Conservation (phyloP, 176 grass and related monocot species). For the Raddia guianensis region DNA sequence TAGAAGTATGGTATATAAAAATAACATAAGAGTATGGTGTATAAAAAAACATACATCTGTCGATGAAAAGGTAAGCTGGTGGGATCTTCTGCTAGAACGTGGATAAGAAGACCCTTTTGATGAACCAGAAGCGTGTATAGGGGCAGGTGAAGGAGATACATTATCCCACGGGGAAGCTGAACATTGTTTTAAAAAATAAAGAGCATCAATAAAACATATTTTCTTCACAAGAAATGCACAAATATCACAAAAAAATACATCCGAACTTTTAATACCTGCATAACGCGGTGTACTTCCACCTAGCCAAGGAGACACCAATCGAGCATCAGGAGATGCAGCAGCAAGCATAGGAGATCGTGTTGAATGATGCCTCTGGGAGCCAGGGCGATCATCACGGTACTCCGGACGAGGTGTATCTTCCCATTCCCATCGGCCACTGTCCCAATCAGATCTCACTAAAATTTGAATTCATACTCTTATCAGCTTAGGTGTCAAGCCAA, state of each 20-base stretch:
- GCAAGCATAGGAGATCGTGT: constrained; percentile 78
- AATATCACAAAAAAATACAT: background rate
- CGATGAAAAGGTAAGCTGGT: constrained; percentile 62
- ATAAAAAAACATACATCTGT: background rate
- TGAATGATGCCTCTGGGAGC: constrained; percentile 61
- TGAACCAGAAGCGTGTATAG: constrained; percentile 80
- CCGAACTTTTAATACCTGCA: constrained; percentile 48
- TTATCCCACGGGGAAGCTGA: constrained; percentile 87
- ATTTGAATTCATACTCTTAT: constrained; percentile 31
- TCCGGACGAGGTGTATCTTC: constrained; percentile 81
- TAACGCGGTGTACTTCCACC: constrained; percentile 67
- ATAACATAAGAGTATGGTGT: background rate
- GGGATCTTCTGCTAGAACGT: constrained; percentile 65
- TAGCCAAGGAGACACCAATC: constrained; percentile 91
- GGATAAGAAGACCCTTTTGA: constrained; percentile 74
- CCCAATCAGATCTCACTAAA: constrained; percentile 85
- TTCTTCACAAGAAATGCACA: constrained; percentile 22
- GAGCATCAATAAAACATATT: constrained; percentile 26
- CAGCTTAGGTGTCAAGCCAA: constrained; percentile 15
- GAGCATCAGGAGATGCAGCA: constrained; percentile 93
- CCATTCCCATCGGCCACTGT: constrained; percentile 90
- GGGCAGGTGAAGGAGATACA: constrained; percentile 78
- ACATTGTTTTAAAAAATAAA: constrained; percentile 20
- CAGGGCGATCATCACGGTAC: constrained; percentile 56
- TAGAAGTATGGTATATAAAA: background rate